phyloP scores from a whole-genome alignment of 768 basidiomycete species.

The Tulasnella sp. region DNA sequence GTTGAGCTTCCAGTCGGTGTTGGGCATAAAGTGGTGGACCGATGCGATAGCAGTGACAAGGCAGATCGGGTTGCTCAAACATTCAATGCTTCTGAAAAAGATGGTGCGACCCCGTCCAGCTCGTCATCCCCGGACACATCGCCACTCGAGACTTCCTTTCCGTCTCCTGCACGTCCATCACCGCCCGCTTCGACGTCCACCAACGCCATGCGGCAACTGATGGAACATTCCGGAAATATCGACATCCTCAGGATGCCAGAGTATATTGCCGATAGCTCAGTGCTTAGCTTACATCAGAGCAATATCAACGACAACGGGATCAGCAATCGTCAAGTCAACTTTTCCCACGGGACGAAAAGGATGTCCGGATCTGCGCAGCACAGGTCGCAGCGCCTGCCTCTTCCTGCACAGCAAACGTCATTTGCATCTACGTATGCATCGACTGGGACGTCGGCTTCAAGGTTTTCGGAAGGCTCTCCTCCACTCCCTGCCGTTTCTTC shows the following conservation, averaged over 20 bases:
- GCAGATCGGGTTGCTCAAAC: conserved; percentile 2
- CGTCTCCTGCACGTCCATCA: conserved; percentile 79
- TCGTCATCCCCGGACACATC: background rate
- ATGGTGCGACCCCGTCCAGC: conserved; percentile 10
- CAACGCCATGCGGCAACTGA: conserved; percentile 3
- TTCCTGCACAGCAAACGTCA: background rate
- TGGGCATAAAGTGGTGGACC: conserved; percentile 18
- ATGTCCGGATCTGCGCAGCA: too few relatives aligned
- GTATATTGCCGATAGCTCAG: background rate
- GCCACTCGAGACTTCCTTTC: conserved; percentile 46
- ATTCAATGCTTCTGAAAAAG: background rate
- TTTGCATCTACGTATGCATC: background rate
- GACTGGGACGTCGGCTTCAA: too few relatives aligned
- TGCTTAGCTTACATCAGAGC: background rate
- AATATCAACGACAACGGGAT: background rate
- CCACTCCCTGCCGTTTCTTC: too few relatives aligned
- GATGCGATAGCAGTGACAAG: background rate
- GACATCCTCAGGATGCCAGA: background rate
- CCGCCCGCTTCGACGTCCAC: conserved; percentile 67
- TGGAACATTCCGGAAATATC: conserved; percentile 14
- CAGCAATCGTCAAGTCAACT: too few relatives aligned
- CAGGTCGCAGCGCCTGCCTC: background rate
- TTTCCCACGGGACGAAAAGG: too few relatives aligned
- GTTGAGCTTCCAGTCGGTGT: conserved; percentile 22
- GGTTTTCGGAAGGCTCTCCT: too few relatives aligned